Base-by-base conservation (phyloP, 345 rosid species). In the Kandelia obovata region DNA sequence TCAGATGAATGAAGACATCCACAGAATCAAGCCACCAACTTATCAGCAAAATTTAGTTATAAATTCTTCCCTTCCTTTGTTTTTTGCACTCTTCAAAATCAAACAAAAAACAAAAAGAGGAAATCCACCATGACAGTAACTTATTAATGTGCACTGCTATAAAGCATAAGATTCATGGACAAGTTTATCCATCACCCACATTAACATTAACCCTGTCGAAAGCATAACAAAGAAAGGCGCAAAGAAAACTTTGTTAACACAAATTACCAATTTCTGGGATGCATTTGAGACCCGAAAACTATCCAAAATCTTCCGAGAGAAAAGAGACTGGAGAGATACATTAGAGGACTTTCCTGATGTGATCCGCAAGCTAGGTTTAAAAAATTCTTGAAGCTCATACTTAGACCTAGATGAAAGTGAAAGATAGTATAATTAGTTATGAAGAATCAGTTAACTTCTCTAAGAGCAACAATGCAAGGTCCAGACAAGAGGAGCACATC, bases 351-450 rank as follows among this genome's bases (percentile, higher is more conserved):
- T 81, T 61, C 69, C 85, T 0, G 93, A 87, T 49, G 87, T 68
- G 61, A 92, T 96, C 70, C 90, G 85, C 77, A 96, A 88, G 77
- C 92, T 90, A 67, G 98, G 92, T 76, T 96, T 89, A 72, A 92
- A 46, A 77, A 90, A 96, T 83, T 92, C 91, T 81, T 96, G 98
- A 63, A 72, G 84, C 88, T 92, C 97, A 80, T 96, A 96, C 79
- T 96, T 96, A 28, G 98, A 90, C 85, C 98, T 95, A 68, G 69
- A 65, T 47, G 58, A 68, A 77, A 46, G 61, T 68, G 63, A 62
- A 79, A 68, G 69, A 70, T 13, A 61, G 17, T 46, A 64, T 46
- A 49, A 69, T 58, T 23, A 73, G 69, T 17, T 58, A 66, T 43
- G 55, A 52, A 15, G 32, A 19, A 46, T 58, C 73, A 62, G 25